Percentiles rank a stretch among this genome's conserved stretches.
Evolutionary conservation across 1,139 yeast species (phyloP).

Genomic region (Trichomonascaceae sp.): DNA sequence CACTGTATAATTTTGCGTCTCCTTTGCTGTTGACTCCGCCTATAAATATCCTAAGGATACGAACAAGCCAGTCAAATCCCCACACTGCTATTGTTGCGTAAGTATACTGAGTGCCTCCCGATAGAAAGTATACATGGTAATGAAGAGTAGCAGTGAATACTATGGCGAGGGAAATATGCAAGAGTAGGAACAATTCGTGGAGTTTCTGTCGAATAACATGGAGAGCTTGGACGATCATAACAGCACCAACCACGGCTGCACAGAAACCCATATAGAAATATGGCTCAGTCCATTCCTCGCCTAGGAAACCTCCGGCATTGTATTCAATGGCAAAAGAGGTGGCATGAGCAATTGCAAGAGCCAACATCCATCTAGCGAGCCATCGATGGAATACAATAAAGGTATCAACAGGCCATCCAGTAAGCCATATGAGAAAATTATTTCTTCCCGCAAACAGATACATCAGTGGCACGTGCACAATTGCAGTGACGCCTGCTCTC

Average conservation of each 20-base stretch:
- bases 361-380: slow-evolving; percentile 46
- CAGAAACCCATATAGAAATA: slow-evolving; percentile 50
- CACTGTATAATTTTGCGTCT: slow-evolving; percentile 27
- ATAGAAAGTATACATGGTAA: slow-evolving; percentile 40
- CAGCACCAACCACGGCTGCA: slow-evolving; percentile 37
- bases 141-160: slow-evolving; percentile 55
- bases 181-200: slow-evolving; percentile 59
- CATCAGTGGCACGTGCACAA: slow-evolving; percentile 20
- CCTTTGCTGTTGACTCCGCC: slow-evolving; percentile 41
- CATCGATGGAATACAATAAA: slow-evolving; percentile 57
- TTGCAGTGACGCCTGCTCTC: slow-evolving; percentile 9
- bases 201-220: slow-evolving; percentile 46
- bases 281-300: slow-evolving; percentile 25
- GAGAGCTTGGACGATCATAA: slow-evolving; percentile 44
- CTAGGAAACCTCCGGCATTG: slow-evolving; percentile 5
- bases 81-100: slow-evolving; percentile 36
- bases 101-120: slow-evolving; percentile 30
- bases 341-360: slow-evolving; percentile 37
- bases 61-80: slow-evolving; percentile 36
- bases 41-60: slow-evolving; percentile 33
- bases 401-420: slow-evolving; percentile 57
- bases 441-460: slow-evolving; percentile 58
- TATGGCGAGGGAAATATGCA: slow-evolving; percentile 55
- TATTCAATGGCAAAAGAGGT: slow-evolving; percentile 13
- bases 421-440: slow-evolving; percentile 49